Conservation (phyloP, 2,329 filamentous ascomycete species). For the Neonectria sp. region DNA sequence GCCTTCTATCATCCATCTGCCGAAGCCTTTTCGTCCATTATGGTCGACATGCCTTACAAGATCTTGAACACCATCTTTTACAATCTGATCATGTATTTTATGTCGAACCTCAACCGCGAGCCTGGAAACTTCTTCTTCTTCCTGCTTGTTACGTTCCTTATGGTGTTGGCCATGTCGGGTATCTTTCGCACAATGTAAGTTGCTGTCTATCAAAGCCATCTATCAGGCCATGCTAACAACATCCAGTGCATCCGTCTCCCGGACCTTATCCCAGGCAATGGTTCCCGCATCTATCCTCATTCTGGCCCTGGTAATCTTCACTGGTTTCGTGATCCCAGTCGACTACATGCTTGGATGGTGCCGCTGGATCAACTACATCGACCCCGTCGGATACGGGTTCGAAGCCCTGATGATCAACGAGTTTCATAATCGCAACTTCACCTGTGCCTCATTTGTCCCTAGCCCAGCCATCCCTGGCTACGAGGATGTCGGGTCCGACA, state of each 20-base stretch:
- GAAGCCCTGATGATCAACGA: constrained; percentile 78
- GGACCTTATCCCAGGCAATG: constrained; percentile 66
- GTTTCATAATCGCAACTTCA: constrained; percentile 59
- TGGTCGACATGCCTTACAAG: constrained; percentile 62
- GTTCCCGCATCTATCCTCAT: constrained; percentile 58
- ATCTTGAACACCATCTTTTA: constrained; percentile 57
- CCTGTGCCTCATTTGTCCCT: constrained; percentile 44
- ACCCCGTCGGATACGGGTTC: constrained; percentile 77
- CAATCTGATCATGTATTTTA: constrained; percentile 65
- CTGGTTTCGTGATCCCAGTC: constrained; percentile 64
- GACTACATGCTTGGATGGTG: constrained; percentile 75
- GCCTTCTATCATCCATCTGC: constrained; percentile 58
- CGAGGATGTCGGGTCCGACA: constrained; percentile 36
- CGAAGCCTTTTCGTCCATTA: constrained; percentile 53
- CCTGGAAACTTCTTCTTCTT: constrained; percentile 65
- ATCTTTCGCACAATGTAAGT: constrained; percentile 63
- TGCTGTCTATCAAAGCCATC: accelerated
- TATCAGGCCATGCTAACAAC: constrained; percentile 3
- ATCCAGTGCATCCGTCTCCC: constrained; percentile 57
- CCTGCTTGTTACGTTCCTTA: constrained; percentile 63
- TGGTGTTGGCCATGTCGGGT: constrained; percentile 75
- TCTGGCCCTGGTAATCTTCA: constrained; percentile 56
- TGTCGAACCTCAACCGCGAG: constrained; percentile 61
- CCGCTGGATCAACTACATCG: constrained; percentile 77
- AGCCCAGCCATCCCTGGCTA: constrained; percentile 50